Base-by-base conservation (phyloP, 352 stramenopile species). In the Globisporangium megalacanthum region DNA sequence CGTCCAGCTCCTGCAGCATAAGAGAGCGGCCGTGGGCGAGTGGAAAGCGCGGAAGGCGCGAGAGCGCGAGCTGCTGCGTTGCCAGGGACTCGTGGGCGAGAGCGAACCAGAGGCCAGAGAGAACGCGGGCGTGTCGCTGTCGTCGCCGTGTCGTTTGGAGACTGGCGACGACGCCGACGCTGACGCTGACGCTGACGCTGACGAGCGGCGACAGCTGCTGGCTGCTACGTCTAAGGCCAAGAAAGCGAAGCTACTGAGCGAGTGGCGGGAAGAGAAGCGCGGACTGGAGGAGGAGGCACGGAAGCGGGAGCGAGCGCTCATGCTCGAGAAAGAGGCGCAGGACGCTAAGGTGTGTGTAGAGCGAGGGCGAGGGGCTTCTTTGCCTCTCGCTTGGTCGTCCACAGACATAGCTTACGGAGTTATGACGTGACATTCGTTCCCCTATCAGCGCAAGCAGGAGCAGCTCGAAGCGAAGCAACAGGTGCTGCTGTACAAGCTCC, bases 401-500 rank as follows among this genome's bases (percentile, higher is more conserved):
- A n/a, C n/a, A 33, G 19, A 5, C 25, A 5, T 20, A 42, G 8
- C 9, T 4, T 37, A 37, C 33, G 4, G 8, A 37, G 33, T 8
- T 8, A 4, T 37, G 33, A 37, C 33, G n/a, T n/a, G n/a, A n/a
- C n/a, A n/a, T n/a, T n/a, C 36, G 17, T 45, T 55, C 10, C 13
- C n/a, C n/a, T n/a, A 58, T 8, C 52, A 84, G 75, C 58, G 68
- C 31, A 79, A 69, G 14, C 78, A 93, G 69, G 70, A 78, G 14
- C 67, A 76, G 22, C 51, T 91, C 6, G 75, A 88, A 42, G 77
- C 75, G n/a, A 93, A 93, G 42, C 80, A 93, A 57, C 83, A 91
- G 49, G 45, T 93, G 17, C 37, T 84, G 35, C 33, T 91, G 20
- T 90, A 91, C 60, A 89, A 86, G 44, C 59, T 90, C 13, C 68